phyloP scores from a whole-genome alignment of 2,329 filamentous ascomycete species.

The Fusarium sp. region DNA sequence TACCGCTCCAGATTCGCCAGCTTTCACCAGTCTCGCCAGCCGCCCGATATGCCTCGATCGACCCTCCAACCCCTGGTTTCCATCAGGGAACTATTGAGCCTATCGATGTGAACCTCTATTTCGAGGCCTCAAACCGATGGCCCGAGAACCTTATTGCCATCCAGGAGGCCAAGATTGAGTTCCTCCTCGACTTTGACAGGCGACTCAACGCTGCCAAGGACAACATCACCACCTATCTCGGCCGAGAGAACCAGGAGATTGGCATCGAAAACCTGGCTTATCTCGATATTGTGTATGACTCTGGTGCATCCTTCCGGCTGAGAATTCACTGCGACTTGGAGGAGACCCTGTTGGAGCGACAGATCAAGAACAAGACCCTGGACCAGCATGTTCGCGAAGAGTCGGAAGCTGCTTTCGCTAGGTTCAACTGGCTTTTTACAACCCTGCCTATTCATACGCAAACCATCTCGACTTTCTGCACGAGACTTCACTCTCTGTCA shows the following conservation, averaged over 20 bases:
- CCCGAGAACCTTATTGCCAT: constrained; percentile 90
- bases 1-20: constrained; percentile 87
- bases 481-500: constrained; percentile 79
- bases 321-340: constrained; percentile 91
- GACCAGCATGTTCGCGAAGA: constrained; percentile 72
- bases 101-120: constrained; percentile 84
- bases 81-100: constrained; percentile 59
- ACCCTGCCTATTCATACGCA: constrained; percentile 81
- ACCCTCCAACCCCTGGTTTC: constrained; percentile 52
- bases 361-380: constrained; percentile 74
- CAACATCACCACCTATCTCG: constrained; percentile 71
- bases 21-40: constrained; percentile 75
- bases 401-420: constrained; percentile 71
- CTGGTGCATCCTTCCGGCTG: constrained; percentile 78
- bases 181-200: constrained; percentile 77
- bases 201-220: constrained; percentile 69
- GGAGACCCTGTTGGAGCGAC: constrained; percentile 78
- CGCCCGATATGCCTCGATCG: constrained; percentile 75
- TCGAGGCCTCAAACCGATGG: constrained; percentile 93
- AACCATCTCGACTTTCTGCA: constrained; percentile 79
- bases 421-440: constrained; percentile 74
- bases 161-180: constrained; percentile 91
- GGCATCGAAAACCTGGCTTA: constrained; percentile 79
- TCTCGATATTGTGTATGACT: constrained; percentile 79
- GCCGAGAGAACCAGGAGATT: constrained; percentile 76